phyloP scores from a whole-genome alignment of 495 filamentous ascomycete genomes.

The Hypomontagnella monticulosa region DNA sequence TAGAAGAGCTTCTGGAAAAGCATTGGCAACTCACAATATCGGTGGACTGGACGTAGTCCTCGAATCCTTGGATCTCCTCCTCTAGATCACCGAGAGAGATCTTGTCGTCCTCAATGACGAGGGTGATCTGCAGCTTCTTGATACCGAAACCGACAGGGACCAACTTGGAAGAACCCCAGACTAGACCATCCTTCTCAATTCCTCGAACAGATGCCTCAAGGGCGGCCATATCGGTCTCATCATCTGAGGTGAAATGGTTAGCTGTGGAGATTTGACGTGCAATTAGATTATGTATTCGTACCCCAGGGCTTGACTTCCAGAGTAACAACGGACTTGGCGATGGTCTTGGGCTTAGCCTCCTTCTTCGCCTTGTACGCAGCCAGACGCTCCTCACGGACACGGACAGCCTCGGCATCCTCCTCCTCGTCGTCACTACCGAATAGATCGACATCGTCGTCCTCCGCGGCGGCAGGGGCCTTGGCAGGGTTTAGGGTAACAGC shows the following conservation, averaged over 20 bases:
- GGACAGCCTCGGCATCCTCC: conserved; percentile 86
- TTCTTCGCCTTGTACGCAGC: conserved; percentile 98
- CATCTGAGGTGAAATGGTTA: conserved; percentile 62
- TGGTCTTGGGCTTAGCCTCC: conserved; percentile 86
- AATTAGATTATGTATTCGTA: conserved; percentile 58
- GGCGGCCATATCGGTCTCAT: conserved; percentile 88
- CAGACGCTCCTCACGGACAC: conserved; percentile 84
- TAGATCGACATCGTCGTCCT: conserved; percentile 87
- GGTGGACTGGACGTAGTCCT: conserved; percentile 97
- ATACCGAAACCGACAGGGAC: conserved; percentile 94
- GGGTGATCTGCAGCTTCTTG: conserved; percentile 99
- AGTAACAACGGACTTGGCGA: conserved; percentile 94
- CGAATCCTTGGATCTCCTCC: conserved; percentile 78
- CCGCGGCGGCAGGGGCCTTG: conserved; percentile 82
- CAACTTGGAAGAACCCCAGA: conserved; percentile 94
- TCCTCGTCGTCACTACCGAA: conserved; percentile 92
- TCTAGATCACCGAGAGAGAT: conserved; percentile 88
- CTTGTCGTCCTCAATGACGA: conserved; percentile 98
- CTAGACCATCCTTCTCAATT: conserved; percentile 92
- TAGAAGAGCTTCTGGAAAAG: too few species aligned
- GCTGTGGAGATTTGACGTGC: conserved; percentile 11
- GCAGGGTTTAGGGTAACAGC: conserved; percentile 83
- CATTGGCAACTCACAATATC: conserved; percentile 73
- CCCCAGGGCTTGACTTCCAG: conserved; percentile 99
- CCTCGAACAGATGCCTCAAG: conserved; percentile 83